These are phyloP conservation scores for Tylopilus sp. DNA, from an alignment of 768 basidiomycete species.

Conservation along the genomic window DNA sequence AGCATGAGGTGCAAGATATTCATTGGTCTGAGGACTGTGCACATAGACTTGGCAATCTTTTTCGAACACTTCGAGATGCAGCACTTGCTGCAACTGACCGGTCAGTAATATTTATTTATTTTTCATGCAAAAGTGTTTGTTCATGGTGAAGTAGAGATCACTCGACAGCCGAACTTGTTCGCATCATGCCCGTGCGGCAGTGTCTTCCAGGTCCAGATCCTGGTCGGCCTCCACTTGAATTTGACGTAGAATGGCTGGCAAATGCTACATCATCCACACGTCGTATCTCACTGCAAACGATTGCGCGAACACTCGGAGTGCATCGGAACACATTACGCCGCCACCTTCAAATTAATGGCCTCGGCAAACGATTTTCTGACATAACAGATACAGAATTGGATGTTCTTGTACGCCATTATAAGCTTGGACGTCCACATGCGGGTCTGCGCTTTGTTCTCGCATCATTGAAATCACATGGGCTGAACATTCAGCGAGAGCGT, in stretches of 20 bases:
- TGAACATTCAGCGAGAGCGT: constrained; percentile 11
- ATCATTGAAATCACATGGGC: constrained; percentile 8
- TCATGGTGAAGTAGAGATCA: no score
- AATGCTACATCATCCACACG: background rate
- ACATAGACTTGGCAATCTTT: background rate
- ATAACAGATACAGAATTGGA: background rate
- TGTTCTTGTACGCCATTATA: constrained; percentile 6
- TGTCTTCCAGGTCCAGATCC: background rate
- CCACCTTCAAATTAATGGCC: background rate
- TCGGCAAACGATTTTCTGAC: background rate
- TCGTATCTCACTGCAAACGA: background rate
- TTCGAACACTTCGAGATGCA: background rate
- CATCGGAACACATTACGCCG: background rate
- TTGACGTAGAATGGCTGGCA: background rate
- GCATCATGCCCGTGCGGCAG: background rate
- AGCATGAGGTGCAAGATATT: background rate
- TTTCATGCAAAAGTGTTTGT: no score
- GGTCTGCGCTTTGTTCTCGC: constrained; percentile 15
- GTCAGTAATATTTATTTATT: background rate
- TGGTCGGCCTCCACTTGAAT: background rate
- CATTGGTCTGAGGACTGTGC: background rate
- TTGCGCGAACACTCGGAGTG: background rate
- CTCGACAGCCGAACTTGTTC: no score
- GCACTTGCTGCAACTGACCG: background rate
- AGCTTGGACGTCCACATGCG: constrained; percentile 9